Percentiles rank a stretch among this genome's conserved stretches.
These are phyloP conservation scores for Vaccinium corymbosum DNA, from an alignment of 148 eudicot species.

Conservation along the genomic window DNA sequence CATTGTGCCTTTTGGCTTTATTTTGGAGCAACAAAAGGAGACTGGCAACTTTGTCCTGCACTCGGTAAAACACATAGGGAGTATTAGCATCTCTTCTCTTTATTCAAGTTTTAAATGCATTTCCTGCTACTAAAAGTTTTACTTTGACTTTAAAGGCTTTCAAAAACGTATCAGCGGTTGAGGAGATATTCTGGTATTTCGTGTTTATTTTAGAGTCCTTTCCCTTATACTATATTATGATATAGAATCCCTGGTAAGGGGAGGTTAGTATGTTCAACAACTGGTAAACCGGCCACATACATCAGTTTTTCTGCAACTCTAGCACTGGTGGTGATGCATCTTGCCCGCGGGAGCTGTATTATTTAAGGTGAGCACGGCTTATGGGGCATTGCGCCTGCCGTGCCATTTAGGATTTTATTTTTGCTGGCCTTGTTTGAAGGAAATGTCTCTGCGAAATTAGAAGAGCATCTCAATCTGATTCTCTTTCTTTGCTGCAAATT, in stretches of 20 bases:
- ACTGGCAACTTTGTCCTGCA: slow-evolving; percentile 41
- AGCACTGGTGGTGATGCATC: slow-evolving; percentile 74
- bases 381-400: slow-evolving; percentile 95
- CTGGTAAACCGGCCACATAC: slow-evolving; percentile 62
- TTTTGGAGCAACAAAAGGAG: slow-evolving; percentile 50
- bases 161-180: slow-evolving; percentile 63
- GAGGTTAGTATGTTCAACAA: slow-evolving; percentile 50
- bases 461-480: slow-evolving; percentile 12
- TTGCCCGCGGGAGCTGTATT: slow-evolving; percentile 64
- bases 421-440: slow-evolving; percentile 20
- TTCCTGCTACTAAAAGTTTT: slow-evolving; percentile 58
- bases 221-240: slow-evolving; percentile 23
- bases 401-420: slow-evolving; percentile 65
- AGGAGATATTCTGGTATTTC: slow-evolving; percentile 74
- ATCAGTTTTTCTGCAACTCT: slow-evolving; percentile 55
- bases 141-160: slow-evolving; percentile 57
- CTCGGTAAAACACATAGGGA: slow-evolving; percentile 61
- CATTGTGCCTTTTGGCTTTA: slow-evolving; percentile 35
- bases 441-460: slow-evolving; percentile 4
- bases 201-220: slow-evolving; percentile 24
- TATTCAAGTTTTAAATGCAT: slow-evolving; percentile 35
- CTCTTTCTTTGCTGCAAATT: slow-evolving; percentile 12
- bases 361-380: slow-evolving; percentile 98
- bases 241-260: slow-evolving; percentile 80
- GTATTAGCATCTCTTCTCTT: slow-evolving; percentile 61